Conservation (phyloP, 2,329 filamentous ascomycete genomes). For the Trichophyton simii region DNA sequence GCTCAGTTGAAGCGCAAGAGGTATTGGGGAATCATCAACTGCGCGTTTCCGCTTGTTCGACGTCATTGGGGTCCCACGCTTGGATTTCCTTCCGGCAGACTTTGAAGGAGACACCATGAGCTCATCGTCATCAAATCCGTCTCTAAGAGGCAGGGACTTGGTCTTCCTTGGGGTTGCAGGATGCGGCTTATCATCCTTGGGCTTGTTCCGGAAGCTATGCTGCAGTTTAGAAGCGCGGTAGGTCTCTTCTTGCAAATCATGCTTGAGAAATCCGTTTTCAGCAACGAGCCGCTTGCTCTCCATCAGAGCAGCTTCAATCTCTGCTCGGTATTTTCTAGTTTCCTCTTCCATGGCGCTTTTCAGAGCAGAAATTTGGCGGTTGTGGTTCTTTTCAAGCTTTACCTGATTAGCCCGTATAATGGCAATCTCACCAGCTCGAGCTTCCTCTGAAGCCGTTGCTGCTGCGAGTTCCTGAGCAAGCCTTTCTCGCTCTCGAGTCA, state of each 20-base stretch:
- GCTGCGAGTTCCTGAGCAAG: conserved; percentile 27
- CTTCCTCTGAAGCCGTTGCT: conserved; percentile 32
- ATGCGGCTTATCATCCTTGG: conserved; percentile 21
- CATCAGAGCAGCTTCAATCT: conserved; percentile 42
- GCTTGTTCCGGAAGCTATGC: conserved; percentile 25
- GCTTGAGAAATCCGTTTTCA: conserved; percentile 47
- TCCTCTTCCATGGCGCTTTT: conserved; percentile 44
- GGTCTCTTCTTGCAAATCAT: conserved; percentile 46
- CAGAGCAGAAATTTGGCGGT: conserved; percentile 40
- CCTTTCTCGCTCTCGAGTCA: conserved; percentile 29
- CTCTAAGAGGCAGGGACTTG: conserved; percentile 39
- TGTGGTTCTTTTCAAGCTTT: conserved; percentile 41
- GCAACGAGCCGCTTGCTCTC: conserved; percentile 46
- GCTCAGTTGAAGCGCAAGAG: conserved; percentile 31
- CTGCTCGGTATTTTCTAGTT: conserved; percentile 40
- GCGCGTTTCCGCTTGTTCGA: conserved; percentile 47
- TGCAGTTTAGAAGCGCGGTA: conserved; percentile 34
- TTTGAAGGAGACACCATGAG: conserved; percentile 46
- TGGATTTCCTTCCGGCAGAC: conserved; percentile 32
- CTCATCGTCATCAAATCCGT: conserved; percentile 54
- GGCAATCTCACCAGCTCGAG: conserved; percentile 48
- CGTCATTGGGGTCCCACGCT: conserved; percentile 43
- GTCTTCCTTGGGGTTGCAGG: conserved; percentile 41
- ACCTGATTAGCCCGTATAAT: conserved; percentile 48
- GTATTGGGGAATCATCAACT: conserved; percentile 41